Evolutionary conservation across 1,284 basidiomycete genomes (phyloP).

Genomic region (Puccinia horiana): DNA sequence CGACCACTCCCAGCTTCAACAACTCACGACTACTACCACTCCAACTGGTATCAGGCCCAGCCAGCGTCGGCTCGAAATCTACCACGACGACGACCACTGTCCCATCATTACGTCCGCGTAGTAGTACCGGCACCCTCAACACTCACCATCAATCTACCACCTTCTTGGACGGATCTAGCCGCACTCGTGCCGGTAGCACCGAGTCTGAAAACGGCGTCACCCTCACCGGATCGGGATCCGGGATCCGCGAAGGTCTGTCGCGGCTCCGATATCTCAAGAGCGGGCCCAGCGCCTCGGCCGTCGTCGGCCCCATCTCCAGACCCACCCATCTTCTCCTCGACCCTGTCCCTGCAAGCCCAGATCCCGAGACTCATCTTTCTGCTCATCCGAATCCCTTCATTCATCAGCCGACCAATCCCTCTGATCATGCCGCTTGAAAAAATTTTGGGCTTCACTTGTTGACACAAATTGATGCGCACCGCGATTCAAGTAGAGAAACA

Average conservation of each 20-base stretch:
- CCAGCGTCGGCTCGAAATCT: neutral
- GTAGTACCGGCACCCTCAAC: constrained; percentile 34
- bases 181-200: constrained; percentile 28
- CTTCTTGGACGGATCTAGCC: neutral
- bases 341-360: neutral
- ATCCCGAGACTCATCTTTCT: neutral
- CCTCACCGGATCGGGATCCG: neutral
- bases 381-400: neutral
- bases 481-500: too few species aligned
- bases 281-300: neutral
- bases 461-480: too few species aligned
- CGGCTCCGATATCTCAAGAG: constrained; percentile 33
- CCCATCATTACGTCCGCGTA: constrained; percentile 13
- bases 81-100: neutral
- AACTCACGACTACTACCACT: constrained; percentile 13
- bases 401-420: too few species aligned
- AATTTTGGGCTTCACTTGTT: too few species aligned
- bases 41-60: neutral
- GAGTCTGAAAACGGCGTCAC: constrained; percentile 24
- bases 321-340: neutral
- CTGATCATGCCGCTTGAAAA: too few species aligned
- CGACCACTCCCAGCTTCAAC: neutral
- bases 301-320: neutral
- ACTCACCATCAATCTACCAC: too few species aligned
- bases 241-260: constrained; percentile 20